Evolutionary conservation across 192 early-diverging fungal genomes (phyloP).

Genomic region (Podila epigama): DNA sequence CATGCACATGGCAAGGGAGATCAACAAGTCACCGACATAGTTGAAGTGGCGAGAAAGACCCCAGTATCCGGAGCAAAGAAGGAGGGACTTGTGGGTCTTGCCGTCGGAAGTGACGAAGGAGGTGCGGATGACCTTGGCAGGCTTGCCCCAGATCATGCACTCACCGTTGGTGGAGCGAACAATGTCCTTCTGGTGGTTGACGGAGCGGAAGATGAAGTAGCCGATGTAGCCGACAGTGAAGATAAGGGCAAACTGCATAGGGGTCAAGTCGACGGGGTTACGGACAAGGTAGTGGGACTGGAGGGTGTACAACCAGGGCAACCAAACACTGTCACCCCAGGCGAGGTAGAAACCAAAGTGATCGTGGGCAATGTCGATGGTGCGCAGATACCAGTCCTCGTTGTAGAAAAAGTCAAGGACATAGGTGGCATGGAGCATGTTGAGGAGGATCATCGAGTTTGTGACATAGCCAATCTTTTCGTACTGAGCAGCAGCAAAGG

Average conservation of each 20-base stretch:
- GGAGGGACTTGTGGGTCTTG: constrained; percentile 66
- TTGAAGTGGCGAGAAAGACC: constrained; percentile 87
- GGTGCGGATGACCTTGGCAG: constrained; percentile 75
- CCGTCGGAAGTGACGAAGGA: constrained; percentile 78
- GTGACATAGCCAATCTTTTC: constrained; percentile 75
- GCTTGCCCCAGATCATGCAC: constrained; percentile 80
- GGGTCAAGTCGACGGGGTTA: constrained; percentile 72
- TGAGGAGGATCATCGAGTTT: constrained; percentile 83
- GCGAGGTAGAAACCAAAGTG: constrained; percentile 89
- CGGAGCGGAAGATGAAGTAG: constrained; percentile 82
- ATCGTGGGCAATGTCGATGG: constrained; percentile 86
- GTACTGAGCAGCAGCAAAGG: constrained; percentile 81
- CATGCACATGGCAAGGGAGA: constrained; percentile 76
- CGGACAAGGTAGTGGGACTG: constrained; percentile 81
- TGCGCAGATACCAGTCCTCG: constrained; percentile 88
- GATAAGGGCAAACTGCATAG: constrained; percentile 57
- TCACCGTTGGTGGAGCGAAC: constrained; percentile 73
- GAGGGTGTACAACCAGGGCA: constrained; percentile 85
- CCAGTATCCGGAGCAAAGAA: constrained; percentile 82
- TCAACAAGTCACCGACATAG: constrained; percentile 80
- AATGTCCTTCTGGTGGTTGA: constrained; percentile 84
- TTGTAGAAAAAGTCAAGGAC: constrained; percentile 84
- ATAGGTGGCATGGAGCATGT: constrained; percentile 75
- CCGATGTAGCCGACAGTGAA: constrained; percentile 66
- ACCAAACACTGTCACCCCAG: constrained; percentile 84